Evolutionary conservation across 495 filamentous ascomycete species (phyloP).

Genomic region (Tuber calosporum): DNA sequence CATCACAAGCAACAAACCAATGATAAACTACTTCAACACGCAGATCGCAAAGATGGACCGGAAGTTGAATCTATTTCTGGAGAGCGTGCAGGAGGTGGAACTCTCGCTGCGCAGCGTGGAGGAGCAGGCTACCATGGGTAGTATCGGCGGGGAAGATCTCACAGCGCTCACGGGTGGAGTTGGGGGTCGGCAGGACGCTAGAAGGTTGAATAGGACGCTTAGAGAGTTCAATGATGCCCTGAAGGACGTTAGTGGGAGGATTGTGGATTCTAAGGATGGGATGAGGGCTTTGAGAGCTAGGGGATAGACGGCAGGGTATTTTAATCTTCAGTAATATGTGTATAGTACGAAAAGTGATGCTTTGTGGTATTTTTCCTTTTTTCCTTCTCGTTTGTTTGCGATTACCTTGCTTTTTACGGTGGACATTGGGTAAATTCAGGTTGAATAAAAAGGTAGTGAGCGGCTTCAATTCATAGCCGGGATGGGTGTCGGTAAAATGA

Average conservation of each 20-base stretch:
- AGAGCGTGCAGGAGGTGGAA: slow-evolving; percentile 39
- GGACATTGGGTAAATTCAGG: background rate
- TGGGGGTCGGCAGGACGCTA: slow-evolving; percentile 37
- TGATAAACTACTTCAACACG: slow-evolving; percentile 40
- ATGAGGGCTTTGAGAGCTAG: slow-evolving; percentile 30
- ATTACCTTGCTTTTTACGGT: background rate
- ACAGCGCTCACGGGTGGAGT: slow-evolving; percentile 27
- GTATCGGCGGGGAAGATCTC: slow-evolving; percentile 24
- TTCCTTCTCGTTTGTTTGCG: background rate
- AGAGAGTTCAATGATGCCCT: slow-evolving; percentile 41
- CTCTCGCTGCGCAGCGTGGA: slow-evolving; percentile 38
- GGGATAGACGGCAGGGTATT: slow-evolving; percentile 14
- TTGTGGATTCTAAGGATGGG: slow-evolving; percentile 41
- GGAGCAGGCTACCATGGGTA: slow-evolving; percentile 28
- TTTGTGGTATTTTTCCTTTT: background rate
- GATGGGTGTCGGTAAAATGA: background rate
- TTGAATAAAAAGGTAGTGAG: background rate
- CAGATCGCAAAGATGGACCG: slow-evolving; percentile 36
- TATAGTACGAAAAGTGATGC: slow-evolving; percentile 10
- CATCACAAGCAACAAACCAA: slow-evolving; percentile 38
- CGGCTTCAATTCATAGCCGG: background rate
- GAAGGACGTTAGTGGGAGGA: slow-evolving; percentile 34
- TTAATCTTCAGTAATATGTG: slow-evolving; percentile 4
- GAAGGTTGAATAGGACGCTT: slow-evolving; percentile 36
- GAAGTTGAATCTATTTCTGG: slow-evolving; percentile 28